These are phyloP conservation scores for Madurella mycetomatis DNA, from an alignment of 2,329 filamentous ascomycete genomes.

Conservation along the genomic window DNA sequence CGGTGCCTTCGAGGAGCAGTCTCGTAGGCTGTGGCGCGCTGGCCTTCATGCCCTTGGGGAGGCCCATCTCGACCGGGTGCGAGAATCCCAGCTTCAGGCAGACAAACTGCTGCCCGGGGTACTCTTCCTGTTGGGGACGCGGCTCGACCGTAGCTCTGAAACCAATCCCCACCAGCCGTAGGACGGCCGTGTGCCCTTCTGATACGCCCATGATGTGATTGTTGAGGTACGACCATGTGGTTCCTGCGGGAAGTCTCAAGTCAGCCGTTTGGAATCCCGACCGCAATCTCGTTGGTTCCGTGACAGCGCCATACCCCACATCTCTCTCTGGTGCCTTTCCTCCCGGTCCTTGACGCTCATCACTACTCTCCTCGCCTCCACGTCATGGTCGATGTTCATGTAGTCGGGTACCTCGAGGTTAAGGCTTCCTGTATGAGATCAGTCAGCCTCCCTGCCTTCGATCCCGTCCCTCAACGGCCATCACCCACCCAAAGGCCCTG, in stretches of 20 bases:
- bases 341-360: slow-evolving; percentile 66
- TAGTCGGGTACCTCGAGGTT: slow-evolving; percentile 75
- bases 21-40: slow-evolving; percentile 87
- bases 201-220: slow-evolving; percentile 92
- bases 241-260: slow-evolving; percentile 53
- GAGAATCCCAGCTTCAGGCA: slow-evolving; percentile 95
- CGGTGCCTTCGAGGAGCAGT: slow-evolving; percentile 80
- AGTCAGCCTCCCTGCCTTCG: slow-evolving; percentile 3
- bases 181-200: slow-evolving; percentile 90
- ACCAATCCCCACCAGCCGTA: slow-evolving; percentile 90
- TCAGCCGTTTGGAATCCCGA: slow-evolving; percentile 18
- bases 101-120: slow-evolving; percentile 80
- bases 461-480: not conserved
- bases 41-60: slow-evolving; percentile 78
- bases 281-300: no score
- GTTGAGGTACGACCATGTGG: slow-evolving; percentile 81
- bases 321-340: slow-evolving; percentile 74
- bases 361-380: slow-evolving; percentile 56
- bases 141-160: slow-evolving; percentile 86
- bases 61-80: slow-evolving; percentile 84
- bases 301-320: slow-evolving; percentile 72
- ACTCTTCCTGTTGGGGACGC: slow-evolving; percentile 67
- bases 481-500: slow-evolving; percentile 70
- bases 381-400: slow-evolving; percentile 66
- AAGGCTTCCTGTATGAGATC: slow-evolving; percentile 57